Base-by-base conservation (phyloP, 805 yeast genomes). In the Suhomyces emberorum region DNA sequence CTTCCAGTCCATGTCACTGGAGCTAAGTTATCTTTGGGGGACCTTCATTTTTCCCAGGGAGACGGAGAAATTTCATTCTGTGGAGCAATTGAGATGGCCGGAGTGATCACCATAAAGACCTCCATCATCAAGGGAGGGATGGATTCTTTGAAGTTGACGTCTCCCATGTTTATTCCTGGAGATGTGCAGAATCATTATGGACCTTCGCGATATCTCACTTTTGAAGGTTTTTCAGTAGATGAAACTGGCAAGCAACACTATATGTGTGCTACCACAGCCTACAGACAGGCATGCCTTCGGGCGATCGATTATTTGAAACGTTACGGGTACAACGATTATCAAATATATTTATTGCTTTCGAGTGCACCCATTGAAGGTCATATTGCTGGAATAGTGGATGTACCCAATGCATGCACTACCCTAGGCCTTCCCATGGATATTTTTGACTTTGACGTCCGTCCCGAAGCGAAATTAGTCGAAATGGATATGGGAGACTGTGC, bases 81-180 rank as follows among this genome's bases (percentile, higher is more conserved):
- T 49, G 78, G 78, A 20, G 78, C 76, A 10, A 72, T 72, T 46
- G 77, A 72, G 47, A 72, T 71, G 76, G 61, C 73, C 12, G 77
- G 77, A 7, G 51, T 59, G 31, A 62, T 72, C 41, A 71, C 76
- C 5, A 44, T 73, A 41, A 59, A 67, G 40, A 59, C 65, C 27
- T 45, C 59, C 2, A 54, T 72, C 28, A 57, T 72, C 39, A 70
- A 69, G 39, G 53, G 55, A 38, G 78, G 77, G 7, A 59, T 72
- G 52, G 46, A 52, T 32, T 54, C 57, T 32, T 47, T 72, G 42
- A 52, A 55, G 35, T 57, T 72, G 64, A 64, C 63, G 41, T 57
- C 65, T 18, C 77, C 78, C 30, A 61, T 73, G 65, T 72, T 59
- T 41, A 48, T 72, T 15, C 73, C 77, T 12, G 74, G 77, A 15